These are phyloP conservation scores for Penicillium sp. DNA, from an alignment of 2,329 filamentous ascomycete species.

Conservation along the genomic window DNA sequence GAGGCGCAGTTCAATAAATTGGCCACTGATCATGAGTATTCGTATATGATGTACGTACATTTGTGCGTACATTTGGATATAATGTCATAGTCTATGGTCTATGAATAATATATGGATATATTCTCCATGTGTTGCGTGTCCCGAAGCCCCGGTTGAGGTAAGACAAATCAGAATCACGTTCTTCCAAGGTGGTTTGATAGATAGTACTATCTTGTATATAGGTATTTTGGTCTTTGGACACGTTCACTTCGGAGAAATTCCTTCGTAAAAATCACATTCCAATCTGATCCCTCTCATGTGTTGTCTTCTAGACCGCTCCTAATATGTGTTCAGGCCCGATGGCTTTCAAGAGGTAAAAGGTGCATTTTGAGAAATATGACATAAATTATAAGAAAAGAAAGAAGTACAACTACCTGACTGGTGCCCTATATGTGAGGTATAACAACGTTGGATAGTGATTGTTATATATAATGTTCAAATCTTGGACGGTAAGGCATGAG, in stretches of 20 bases:
- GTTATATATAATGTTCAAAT: not conserved
- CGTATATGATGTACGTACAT: not conserved
- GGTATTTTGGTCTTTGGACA: conserved; percentile 5
- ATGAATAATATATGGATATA: not conserved
- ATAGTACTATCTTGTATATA: not conserved
- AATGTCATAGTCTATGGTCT: not conserved
- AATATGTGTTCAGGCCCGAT: conserved; percentile 10
- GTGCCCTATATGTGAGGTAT: not conserved
- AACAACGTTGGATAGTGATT: not conserved
- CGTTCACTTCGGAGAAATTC: not conserved
- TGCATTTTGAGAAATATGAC: not conserved
- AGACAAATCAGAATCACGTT: conserved; percentile 7
- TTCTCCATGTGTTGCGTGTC: conserved; percentile 6
- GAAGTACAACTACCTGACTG: not conserved
- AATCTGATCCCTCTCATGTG: conserved; percentile 12
- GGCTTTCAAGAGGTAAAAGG: not conserved
- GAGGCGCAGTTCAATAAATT: conserved; percentile 1
- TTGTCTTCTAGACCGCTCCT: conserved; percentile 15
- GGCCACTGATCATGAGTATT: not conserved
- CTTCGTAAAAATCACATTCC: not conserved
- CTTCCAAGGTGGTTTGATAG: not conserved
- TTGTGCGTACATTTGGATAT: not conserved
- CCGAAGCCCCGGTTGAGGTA: not conserved
- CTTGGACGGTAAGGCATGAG: not conserved
- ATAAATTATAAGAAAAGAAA: not conserved